Conservation (phyloP, 2,329 filamentous ascomycete genomes). For the Fusarium abutilonis region DNA sequence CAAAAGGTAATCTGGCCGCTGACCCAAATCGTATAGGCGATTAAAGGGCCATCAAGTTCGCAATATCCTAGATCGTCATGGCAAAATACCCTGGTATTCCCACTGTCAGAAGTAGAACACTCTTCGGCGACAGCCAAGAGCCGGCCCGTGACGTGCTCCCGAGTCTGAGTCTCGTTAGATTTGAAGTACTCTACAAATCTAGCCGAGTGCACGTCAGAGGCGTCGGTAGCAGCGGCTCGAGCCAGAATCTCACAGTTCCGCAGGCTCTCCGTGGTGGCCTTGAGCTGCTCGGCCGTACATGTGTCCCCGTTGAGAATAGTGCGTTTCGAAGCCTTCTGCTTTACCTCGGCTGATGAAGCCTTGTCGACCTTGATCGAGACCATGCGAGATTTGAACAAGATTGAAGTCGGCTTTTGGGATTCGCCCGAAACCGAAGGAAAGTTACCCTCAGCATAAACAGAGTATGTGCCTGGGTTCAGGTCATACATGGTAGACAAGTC, state of each 20-base stretch:
- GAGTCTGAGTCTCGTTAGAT: slow-evolving; percentile 29
- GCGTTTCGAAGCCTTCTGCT: slow-evolving; percentile 12
- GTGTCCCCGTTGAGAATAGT: slow-evolving; percentile 3
- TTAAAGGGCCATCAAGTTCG: slow-evolving; percentile 22
- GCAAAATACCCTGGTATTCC: slow-evolving; percentile 20
- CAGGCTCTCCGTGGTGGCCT: slow-evolving; percentile 16
- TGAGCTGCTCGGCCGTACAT: slow-evolving; percentile 13
- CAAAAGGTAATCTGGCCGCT: slow-evolving; percentile 35
- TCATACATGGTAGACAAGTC: slow-evolving; percentile 23
- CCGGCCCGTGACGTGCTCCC: slow-evolving; percentile 29
- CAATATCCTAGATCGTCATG: slow-evolving; percentile 19
- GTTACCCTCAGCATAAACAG: slow-evolving; percentile 20
- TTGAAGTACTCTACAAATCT: slow-evolving; percentile 40
- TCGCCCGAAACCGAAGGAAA: not conserved
- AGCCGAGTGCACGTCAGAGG: slow-evolving; percentile 13
- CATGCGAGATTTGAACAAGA: slow-evolving; percentile 9
- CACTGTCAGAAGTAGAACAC: slow-evolving; percentile 17
- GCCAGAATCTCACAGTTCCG: slow-evolving; percentile 32
- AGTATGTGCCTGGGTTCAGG: slow-evolving; percentile 22
- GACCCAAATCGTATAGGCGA: slow-evolving; percentile 38
- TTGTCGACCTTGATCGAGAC: slow-evolving; percentile 16
- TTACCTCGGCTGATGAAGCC: slow-evolving; percentile 5
- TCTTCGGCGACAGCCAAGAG: slow-evolving; percentile 33
- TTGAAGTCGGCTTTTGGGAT: not conserved
- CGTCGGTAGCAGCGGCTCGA: slow-evolving; percentile 30